Conservation (phyloP, 176 grass and related monocot species). For the Ensete ventricosum region DNA sequence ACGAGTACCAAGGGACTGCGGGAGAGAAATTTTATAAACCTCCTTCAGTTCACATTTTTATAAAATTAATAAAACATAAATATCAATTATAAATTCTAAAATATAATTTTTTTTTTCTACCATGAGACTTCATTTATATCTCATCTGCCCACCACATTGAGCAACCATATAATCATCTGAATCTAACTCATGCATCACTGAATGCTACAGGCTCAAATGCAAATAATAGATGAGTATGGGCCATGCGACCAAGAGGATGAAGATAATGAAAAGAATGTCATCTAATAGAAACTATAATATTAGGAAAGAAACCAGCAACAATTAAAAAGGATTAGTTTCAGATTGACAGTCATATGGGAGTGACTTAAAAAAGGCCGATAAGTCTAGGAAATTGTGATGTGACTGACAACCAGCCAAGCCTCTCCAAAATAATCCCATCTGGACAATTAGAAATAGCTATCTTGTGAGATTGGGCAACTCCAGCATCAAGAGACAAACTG, state of each 20-base stretch:
- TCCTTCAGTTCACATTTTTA: too few species aligned
- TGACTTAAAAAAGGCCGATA: not conserved
- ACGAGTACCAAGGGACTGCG: too few species aligned
- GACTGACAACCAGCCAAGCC: not conserved
- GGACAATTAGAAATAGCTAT: not conserved
- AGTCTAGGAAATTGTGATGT: not conserved
- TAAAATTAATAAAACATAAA: too few species aligned
- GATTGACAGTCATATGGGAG: not conserved
- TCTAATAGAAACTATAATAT: not conserved
- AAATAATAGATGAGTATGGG: not conserved
- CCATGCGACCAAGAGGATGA: not conserved
- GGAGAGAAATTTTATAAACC: too few species aligned
- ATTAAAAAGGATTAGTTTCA: not conserved
- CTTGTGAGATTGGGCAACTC: not conserved
- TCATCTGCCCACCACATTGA: not conserved
- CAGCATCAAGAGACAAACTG: not conserved
- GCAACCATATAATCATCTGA: not conserved
- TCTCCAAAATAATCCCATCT: not conserved
- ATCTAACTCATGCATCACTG: not conserved
- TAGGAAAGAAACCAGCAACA: not conserved
- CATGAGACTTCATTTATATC: too few species aligned
- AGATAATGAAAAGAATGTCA: not conserved
- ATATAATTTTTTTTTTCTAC: too few species aligned
- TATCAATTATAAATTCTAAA: too few species aligned
- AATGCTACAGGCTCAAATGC: not conserved